phyloP scores from a whole-genome alignment of 1,284 basidiomycete species.

The Ceratorhiza oryzae-sativae region DNA sequence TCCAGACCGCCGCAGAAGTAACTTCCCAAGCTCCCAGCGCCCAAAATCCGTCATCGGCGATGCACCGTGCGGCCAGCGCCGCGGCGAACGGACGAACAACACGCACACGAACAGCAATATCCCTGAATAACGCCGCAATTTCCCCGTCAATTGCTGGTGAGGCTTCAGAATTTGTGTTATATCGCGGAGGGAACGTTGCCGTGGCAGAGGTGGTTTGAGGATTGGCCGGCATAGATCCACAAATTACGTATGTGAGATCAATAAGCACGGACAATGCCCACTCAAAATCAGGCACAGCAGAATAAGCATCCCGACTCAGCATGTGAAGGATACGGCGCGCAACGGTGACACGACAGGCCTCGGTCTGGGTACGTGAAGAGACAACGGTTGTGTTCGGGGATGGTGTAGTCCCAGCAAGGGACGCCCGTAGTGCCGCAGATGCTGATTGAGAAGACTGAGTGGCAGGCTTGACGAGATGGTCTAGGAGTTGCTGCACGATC shows the following conservation, averaged over 20 bases:
- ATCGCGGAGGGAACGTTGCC: constrained; percentile 16
- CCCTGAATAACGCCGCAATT: constrained; percentile 84
- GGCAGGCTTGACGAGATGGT: constrained; percentile 79
- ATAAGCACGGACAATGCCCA: constrained; percentile 96
- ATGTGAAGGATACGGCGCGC: constrained; percentile 83
- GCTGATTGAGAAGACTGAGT: constrained; percentile 48
- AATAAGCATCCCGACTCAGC: constrained; percentile 83
- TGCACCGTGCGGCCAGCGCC: constrained; percentile 62
- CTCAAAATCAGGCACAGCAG: constrained; percentile 89
- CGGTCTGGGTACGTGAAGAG: constrained; percentile 64
- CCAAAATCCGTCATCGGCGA: constrained; percentile 79
- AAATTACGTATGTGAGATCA: constrained; percentile 81
- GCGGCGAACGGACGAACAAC: constrained; percentile 81
- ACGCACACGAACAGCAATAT: constrained; percentile 83
- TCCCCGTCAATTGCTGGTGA: constrained; percentile 66
- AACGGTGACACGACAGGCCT: constrained; percentile 82
- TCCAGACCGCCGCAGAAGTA: constrained; percentile 92
- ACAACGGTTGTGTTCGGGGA: constrained; percentile 56
- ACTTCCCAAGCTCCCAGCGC: constrained; percentile 64
- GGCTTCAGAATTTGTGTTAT: not conserved
- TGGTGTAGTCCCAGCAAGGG: constrained; percentile 49
- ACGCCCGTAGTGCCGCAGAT: constrained; percentile 55
- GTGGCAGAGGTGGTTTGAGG: not conserved
- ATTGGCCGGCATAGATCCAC: not conserved
- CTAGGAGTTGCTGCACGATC: constrained; percentile 86